A percentile compares a stretch with the other conserved stretches of the same genome.
Conservation (phyloP, 352 stramenopile species). For the Albugo candida region DNA sequence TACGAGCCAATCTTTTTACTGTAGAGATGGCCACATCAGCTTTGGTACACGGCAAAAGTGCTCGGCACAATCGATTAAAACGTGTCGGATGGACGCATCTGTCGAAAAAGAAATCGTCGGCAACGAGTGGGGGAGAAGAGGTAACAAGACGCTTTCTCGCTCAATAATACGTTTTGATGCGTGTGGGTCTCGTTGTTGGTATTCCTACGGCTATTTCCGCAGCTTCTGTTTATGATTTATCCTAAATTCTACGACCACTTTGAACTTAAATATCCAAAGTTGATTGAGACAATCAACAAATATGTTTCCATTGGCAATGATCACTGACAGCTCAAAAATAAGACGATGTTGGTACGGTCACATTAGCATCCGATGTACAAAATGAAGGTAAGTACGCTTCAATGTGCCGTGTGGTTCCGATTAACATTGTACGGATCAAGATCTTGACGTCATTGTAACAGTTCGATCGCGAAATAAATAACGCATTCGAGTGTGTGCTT, state of each 20-base stretch:
- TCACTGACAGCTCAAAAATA: slow-evolving; percentile 20
- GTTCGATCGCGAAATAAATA: slow-evolving; percentile 30
- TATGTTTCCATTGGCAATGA: slow-evolving; percentile 39
- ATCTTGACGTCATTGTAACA: slow-evolving; percentile 33
- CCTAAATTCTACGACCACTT: slow-evolving; percentile 74
- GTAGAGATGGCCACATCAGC: no score
- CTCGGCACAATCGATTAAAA: no score
- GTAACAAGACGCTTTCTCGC: no score
- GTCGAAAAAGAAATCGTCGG: no score
- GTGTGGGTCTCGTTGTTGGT: slow-evolving; percentile 43
- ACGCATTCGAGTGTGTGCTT: slow-evolving; percentile 28
- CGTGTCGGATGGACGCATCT: no score
- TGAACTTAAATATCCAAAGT: slow-evolving; percentile 56
- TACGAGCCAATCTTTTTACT: no score
- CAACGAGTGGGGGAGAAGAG: no score
- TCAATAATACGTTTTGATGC: no score
- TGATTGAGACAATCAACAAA: slow-evolving; percentile 41
- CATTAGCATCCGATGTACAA: slow-evolving; percentile 25
- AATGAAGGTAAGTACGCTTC: slow-evolving; percentile 32
- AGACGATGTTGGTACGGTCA: slow-evolving; percentile 46
- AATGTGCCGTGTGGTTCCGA: neutral
- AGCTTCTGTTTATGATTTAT: slow-evolving; percentile 73
- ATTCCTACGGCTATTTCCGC: slow-evolving; percentile 33
- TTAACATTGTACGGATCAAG: slow-evolving; percentile 1
- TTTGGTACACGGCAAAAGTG: no score